phyloP scores from a whole-genome alignment of 139 green algal genomes.

The Gonium pectorale region DNA sequence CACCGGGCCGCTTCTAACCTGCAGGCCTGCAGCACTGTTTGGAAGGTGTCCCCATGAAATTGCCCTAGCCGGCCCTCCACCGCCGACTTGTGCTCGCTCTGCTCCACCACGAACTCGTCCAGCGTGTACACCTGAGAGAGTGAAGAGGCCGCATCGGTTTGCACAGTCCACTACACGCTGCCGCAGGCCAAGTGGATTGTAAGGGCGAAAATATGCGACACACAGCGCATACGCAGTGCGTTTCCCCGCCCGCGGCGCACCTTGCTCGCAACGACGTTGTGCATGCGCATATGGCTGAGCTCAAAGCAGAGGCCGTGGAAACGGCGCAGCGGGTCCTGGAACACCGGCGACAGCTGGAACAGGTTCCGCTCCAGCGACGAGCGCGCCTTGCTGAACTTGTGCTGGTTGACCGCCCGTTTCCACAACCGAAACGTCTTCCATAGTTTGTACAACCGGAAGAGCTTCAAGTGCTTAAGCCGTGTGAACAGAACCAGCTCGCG shows the following conservation, averaged over 20 bases:
- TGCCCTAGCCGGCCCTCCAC: constrained; percentile 52
- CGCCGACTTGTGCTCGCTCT: constrained; percentile 54
- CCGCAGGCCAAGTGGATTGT: too few species aligned
- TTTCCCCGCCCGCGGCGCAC: constrained; percentile 10
- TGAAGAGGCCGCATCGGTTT: too few species aligned
- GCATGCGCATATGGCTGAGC: constrained; percentile 67
- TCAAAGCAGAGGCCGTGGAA: constrained; percentile 74
- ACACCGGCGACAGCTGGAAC: constrained; percentile 79
- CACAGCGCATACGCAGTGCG: too few species aligned
- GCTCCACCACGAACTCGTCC: constrained; percentile 65
- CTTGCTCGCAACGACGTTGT: constrained; percentile 63
- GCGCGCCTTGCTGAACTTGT: constrained; percentile 72
- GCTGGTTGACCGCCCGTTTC: constrained; percentile 68
- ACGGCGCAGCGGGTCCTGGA: constrained; percentile 72
- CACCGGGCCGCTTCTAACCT: not conserved
- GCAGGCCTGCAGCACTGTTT: constrained; percentile 73
- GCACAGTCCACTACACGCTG: too few species aligned
- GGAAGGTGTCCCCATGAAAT: constrained; percentile 58
- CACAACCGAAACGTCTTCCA: constrained; percentile 85
- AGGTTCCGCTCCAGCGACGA: constrained; percentile 73
- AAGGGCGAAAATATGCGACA: too few species aligned
- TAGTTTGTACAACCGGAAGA: constrained; percentile 81
- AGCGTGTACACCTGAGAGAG: constrained; percentile 63
- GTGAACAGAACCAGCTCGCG: constrained; percentile 82
- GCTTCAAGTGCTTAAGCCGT: constrained; percentile 67